Evolutionary conservation across 148 eudicot genomes (phyloP).

Genomic region (Silene latifolia): DNA sequence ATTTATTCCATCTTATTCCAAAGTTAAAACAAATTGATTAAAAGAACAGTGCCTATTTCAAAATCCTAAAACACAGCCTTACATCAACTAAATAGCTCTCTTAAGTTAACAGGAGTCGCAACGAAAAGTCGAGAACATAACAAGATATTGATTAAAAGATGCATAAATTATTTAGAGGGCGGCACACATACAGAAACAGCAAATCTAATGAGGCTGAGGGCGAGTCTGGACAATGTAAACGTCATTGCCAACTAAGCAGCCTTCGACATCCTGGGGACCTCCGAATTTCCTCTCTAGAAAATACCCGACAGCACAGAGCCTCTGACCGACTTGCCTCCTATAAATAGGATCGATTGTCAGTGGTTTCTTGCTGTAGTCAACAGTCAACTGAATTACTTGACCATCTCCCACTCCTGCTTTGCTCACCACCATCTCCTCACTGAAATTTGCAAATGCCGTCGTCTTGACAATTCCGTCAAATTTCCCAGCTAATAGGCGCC

Average conservation of each 20-base stretch:
- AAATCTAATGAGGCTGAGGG: slow-evolving; percentile 55
- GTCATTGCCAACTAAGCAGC: slow-evolving; percentile 81
- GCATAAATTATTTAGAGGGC: neutral
- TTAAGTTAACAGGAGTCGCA: slow-evolving; percentile 13
- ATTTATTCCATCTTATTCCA: too few species aligned
- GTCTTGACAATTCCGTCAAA: slow-evolving; percentile 63
- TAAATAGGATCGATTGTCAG: slow-evolving; percentile 61
- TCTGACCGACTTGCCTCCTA: slow-evolving; percentile 66
- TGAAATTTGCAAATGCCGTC: slow-evolving; percentile 85
- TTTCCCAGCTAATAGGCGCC: slow-evolving; percentile 73
- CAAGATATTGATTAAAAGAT: neutral
- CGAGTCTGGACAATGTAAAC: slow-evolving; percentile 81
- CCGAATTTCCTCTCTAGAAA: slow-evolving; percentile 83
- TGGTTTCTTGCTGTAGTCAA: slow-evolving; percentile 83
- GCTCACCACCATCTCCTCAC: slow-evolving; percentile 70
- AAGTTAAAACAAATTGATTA: too few species aligned
- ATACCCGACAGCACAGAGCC: slow-evolving; percentile 75
- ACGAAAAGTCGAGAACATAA: neutral
- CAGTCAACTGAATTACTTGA: slow-evolving; percentile 54
- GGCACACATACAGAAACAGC: slow-evolving; percentile 5
- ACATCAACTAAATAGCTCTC: neutral
- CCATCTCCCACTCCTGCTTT: slow-evolving; percentile 65
- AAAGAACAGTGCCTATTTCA: neutral
- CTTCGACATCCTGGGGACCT: slow-evolving; percentile 85
- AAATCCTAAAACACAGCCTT: neutral